These are phyloP conservation scores for Arthrobotrys musiformis DNA, from an alignment of 2,329 filamentous ascomycete species.

Conservation along the genomic window DNA sequence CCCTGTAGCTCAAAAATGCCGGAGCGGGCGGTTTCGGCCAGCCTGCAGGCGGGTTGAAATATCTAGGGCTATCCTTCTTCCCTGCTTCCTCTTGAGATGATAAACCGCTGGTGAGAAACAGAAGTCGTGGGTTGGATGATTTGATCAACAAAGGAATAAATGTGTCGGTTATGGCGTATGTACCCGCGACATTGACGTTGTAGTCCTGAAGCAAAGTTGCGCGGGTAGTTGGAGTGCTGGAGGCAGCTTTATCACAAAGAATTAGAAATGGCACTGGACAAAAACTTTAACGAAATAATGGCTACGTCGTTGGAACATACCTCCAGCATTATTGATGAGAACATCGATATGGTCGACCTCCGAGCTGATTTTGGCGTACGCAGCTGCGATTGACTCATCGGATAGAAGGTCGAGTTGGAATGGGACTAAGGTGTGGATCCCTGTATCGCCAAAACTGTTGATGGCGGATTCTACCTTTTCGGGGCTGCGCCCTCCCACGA, in stretches of 20 bases:
- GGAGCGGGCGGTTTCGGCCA: slow-evolving; percentile 63
- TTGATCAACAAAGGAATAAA: slow-evolving; percentile 66
- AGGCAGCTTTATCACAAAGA: background rate
- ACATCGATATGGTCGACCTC: slow-evolving; percentile 61
- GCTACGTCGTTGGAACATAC: too few species aligned
- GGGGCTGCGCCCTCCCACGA: slow-evolving; percentile 68
- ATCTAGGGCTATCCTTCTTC: slow-evolving; percentile 26
- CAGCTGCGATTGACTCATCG: slow-evolving; percentile 61
- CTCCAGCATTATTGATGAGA: slow-evolving; percentile 62
- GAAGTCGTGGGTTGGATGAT: slow-evolving; percentile 64
- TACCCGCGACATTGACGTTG: slow-evolving; percentile 67
- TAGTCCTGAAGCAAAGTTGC: slow-evolving; percentile 65
- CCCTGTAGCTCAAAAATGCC: slow-evolving; percentile 62
- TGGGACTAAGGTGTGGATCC: slow-evolving; percentile 38
- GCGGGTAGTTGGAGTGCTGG: slow-evolving; percentile 60
- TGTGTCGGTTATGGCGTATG: slow-evolving; percentile 63
- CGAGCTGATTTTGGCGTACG: slow-evolving; percentile 59
- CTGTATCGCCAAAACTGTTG: slow-evolving; percentile 60
- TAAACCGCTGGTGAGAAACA: slow-evolving; percentile 67
- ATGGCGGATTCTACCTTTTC: slow-evolving; percentile 68
- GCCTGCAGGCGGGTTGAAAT: slow-evolving; percentile 59
- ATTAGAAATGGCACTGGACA: too few species aligned
- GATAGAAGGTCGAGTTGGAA: slow-evolving; percentile 60
- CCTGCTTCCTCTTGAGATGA: slow-evolving; percentile 61
- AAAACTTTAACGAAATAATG: too few species aligned